Base-by-base conservation (phyloP, 2,329 filamentous ascomycete species). In the Mycosphaerella arachidis region DNA sequence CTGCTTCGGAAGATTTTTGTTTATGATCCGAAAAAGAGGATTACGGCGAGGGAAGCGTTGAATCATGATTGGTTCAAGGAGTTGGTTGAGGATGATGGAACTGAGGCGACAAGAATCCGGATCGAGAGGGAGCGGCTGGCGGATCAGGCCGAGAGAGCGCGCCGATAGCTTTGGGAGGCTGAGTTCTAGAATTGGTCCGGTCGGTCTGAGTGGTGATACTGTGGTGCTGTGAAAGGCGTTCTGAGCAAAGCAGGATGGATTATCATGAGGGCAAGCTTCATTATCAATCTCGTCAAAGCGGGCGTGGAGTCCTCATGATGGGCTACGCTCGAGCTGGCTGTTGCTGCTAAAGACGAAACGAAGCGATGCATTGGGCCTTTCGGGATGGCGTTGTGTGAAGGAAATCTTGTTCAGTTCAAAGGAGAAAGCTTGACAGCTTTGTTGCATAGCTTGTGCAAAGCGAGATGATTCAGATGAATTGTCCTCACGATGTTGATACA, bases 21-120 rank as follows among this genome's bases (percentile, higher is more conserved):
- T 20, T 88, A 87, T 69, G 85, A 88, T 62, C 85, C 85, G 6
- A 85, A 85, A 70, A 81, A 82, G 65, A 80, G 85, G 27, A 86
- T 88, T 65, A 85, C 84, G 1, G 85, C 85, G 62, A 84, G 86
- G 64, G 78, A 87, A 68, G 85, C 85, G 16, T 75, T 88, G 63
- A 83, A 86, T 70, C 85, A 88, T 69, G 82, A 83, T 0, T 88
- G 85, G 85, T 88, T 88, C 74, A 83, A 81, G 63, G 85, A 88
- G 71, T 77, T 79, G 12, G 77, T 87, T 24, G 80, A 86, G 67
- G 85, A 88, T 68, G 85, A 88, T 69, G 85, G 85, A 58, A 87
- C 85, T 13, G 85, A 87, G 73, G 85, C 85, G 20, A 77, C 82
- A 59, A 81, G 83, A 59, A 86, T 87, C 63, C 56, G 68, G 43